Evolutionary conservation across 129 eudicot species (phyloP), one percentile per base, ranked within the genome.

Genomic region (Pulicaria dysenterica): DNA sequence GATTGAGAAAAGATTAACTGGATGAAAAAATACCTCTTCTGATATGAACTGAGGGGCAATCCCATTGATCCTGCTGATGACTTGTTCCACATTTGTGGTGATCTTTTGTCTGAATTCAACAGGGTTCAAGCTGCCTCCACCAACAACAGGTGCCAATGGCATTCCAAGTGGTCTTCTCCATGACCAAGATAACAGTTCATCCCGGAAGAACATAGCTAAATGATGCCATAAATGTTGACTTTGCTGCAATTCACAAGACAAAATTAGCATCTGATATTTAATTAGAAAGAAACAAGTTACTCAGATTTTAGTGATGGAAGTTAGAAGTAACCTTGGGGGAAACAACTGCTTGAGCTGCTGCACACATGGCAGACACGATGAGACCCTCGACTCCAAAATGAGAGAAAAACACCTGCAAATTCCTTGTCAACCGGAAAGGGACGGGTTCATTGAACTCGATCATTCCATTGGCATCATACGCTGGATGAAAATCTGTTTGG

Each of bases 141-240:
- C 93, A 46, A 81, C 88, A 66, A 87, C 85, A 4, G 99, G 94
- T 2, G 84, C 88, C 68, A 88, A 46, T 4, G 97, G 96, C 85
- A 87, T 86, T 68, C 95, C 93, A 53, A 80, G 90, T 3, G 99
- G 97, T 74, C 96, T 86, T 78, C 99, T 90, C 96, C 96, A 95
- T 15, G 97, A 90, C 99, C 97, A 95, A 10, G 99, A 95, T 64
- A 95, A 76, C 76, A 95, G 76, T 65, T 95, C 99, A 77, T 95
- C 99, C 34, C 99, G 97, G 88, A 95, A 95, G 78, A 95, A 95
- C 99, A 95, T 95, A 0, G 99, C 96, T 68, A 95, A 64, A 79
- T 95, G 99, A 81, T 95, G 90, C 97, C 97, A 95, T 43, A 95
- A 55, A 72, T 90, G 99, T 76, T 90, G 89, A 69, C 80, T 88